These are phyloP conservation scores for Vigna unguiculata DNA, from an alignment of 306 rosid species.

Conservation along the genomic window DNA sequence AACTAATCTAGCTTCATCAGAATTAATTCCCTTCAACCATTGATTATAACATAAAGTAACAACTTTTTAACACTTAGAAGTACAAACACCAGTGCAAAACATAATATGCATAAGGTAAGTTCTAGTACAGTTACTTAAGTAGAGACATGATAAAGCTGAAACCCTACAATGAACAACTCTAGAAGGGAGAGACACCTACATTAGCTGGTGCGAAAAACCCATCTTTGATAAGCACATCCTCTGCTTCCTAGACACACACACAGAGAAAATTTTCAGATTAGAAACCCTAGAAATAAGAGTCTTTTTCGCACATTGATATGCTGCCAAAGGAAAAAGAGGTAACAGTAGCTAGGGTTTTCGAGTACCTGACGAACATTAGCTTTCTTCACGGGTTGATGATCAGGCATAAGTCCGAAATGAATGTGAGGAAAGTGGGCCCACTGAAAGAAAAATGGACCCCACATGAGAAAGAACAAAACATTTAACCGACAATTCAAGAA, in stretches of 20 bases:
- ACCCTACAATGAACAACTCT: constrained; percentile 37
- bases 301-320: constrained; percentile 7
- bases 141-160: constrained; percentile 26
- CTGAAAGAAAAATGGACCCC: constrained; percentile 55
- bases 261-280: constrained; percentile 17
- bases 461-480: background rate
- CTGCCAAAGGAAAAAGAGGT: constrained; percentile 37
- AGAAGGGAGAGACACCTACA: constrained; percentile 81
- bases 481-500: constrained; percentile 2
- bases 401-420: constrained; percentile 96
- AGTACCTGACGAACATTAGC: constrained; percentile 76
- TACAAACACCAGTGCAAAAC: constrained; percentile 49
- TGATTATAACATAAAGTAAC: constrained; percentile 34
- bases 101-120: constrained; percentile 40
- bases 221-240: constrained; percentile 76
- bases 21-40: constrained; percentile 29
- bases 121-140: constrained; percentile 44
- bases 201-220: constrained; percentile 70
- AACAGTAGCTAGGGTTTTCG: constrained; percentile 48
- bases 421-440: constrained; percentile 99
- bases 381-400: constrained; percentile 82
- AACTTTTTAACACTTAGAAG: constrained; percentile 39
- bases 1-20: constrained; percentile 34
- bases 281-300: constrained; percentile 46
- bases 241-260: constrained; percentile 70